A percentile compares a stretch with the other conserved stretches of the same genome.
phyloP scores from a whole-genome alignment of 2,329 filamentous ascomycete species.

The Trichoderma guizhouense region DNA sequence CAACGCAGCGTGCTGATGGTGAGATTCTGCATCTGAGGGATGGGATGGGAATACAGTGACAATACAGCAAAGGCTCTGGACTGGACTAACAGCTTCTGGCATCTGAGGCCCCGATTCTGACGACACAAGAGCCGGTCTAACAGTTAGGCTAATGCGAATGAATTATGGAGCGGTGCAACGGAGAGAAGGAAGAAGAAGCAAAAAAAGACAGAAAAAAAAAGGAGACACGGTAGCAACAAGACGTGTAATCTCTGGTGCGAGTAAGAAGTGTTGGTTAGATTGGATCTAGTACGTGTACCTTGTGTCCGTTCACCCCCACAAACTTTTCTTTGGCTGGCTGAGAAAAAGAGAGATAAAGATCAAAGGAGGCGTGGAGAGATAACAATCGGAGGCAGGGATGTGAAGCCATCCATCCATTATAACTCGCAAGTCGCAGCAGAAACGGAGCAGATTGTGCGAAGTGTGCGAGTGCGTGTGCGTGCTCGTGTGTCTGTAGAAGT shows the following conservation, averaged over 20 bases:
- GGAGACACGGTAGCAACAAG: not conserved
- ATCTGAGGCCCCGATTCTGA: not conserved
- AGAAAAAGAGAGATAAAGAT: not conserved
- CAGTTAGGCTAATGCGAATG: not conserved
- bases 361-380: not conserved
- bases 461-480: not conserved
- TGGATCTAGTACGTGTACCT: not conserved
- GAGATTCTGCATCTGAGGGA: not conserved
- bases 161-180: not conserved
- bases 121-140: not conserved
- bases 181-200: not conserved
- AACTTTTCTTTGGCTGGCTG: not conserved
- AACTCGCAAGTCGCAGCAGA: not conserved
- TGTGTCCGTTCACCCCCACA: not conserved
- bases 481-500: not conserved
- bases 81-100: not conserved
- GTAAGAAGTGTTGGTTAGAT: not conserved
- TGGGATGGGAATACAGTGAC: not conserved
- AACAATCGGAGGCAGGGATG: not conserved
- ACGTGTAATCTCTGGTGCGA: not conserved
- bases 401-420: not conserved
- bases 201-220: not conserved
- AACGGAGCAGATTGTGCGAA: not conserved
- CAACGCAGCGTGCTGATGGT: slow-evolving; percentile 1
- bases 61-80: not conserved